Conservation (phyloP, 75 land plant genomes). For the Isoetes taiwanensis region DNA sequence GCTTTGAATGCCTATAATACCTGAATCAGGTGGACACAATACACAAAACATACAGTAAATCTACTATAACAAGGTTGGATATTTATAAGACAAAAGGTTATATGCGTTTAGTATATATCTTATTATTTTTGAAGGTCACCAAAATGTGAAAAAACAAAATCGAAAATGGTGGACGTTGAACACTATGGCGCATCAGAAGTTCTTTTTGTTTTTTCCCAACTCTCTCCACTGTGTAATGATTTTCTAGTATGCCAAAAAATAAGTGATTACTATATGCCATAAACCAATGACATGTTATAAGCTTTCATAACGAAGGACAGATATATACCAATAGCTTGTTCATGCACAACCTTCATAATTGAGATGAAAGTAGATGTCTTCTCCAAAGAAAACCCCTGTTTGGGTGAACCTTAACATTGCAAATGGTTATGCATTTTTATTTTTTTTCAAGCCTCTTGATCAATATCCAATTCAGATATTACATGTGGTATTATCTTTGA, state of each 20-base stretch:
- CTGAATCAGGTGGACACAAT: no score
- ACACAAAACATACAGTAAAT: no score
- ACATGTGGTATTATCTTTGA: background rate
- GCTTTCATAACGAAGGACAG: no score
- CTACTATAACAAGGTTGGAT: no score
- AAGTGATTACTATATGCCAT: background rate
- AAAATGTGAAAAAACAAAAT: background rate
- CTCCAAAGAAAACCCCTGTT: conserved; percentile 1
- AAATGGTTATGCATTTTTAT: no score
- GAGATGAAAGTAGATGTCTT: conserved; percentile 3
- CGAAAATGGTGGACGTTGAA: conserved; percentile 1
- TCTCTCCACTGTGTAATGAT: background rate
- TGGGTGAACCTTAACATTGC: conserved; percentile 1
- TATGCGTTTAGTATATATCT: conserved; percentile 1
- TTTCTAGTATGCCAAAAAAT: background rate
- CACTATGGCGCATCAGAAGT: background rate
- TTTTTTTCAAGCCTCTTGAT: no score
- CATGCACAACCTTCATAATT: background rate
- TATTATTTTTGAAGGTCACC: background rate
- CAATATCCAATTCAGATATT: background rate
- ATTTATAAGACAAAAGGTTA: background rate
- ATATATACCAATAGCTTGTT: conserved; percentile 4
- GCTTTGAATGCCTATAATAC: conserved; percentile 3
- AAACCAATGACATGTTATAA: background rate
- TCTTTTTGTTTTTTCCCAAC: conserved; percentile 3